Evolutionary conservation across 2,329 filamentous ascomycete species (phyloP).

Genomic region (Dryadomyces quercus-mongolicae): DNA sequence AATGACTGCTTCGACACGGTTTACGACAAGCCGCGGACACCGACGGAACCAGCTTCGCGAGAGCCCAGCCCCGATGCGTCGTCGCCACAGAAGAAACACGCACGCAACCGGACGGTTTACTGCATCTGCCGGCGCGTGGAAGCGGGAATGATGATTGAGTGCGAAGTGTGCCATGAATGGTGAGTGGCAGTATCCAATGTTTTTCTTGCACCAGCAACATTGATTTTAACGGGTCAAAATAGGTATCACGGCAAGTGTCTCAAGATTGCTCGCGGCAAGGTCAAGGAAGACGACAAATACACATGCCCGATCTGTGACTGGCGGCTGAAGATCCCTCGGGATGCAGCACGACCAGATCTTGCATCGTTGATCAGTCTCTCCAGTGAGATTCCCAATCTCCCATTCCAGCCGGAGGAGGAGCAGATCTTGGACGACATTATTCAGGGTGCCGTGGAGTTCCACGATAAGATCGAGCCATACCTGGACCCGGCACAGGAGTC

Average conservation of each 20-base stretch:
- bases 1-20: slow-evolving; percentile 81
- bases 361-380: slow-evolving; percentile 80
- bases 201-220: no score
- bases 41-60: slow-evolving; percentile 82
- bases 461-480: slow-evolving; percentile 66
- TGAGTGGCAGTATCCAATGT: slow-evolving; percentile 28
- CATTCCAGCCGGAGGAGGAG: slow-evolving; percentile 95
- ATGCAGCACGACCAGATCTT: slow-evolving; percentile 87
- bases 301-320: slow-evolving; percentile 97
- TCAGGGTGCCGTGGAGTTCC: slow-evolving; percentile 71
- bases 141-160: slow-evolving; percentile 99
- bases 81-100: slow-evolving; percentile 45
- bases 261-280: slow-evolving; percentile 93
- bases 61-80: slow-evolving; percentile 52
- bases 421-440: slow-evolving; percentile 77
- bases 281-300: slow-evolving; percentile 97
- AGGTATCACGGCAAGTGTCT: slow-evolving; percentile 98
- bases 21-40: slow-evolving; percentile 72
- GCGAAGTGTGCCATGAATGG: slow-evolving; percentile 97
- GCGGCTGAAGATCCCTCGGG: slow-evolving; percentile 90
- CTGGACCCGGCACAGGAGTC: slow-evolving; percentile 74
- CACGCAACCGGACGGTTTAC: slow-evolving; percentile 67
- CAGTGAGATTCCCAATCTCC: slow-evolving; percentile 66
- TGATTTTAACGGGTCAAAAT: not conserved
- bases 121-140: slow-evolving; percentile 91